Evolutionary conservation across 805 yeast species (phyloP).

Genomic region (Yarrowia bubula): DNA sequence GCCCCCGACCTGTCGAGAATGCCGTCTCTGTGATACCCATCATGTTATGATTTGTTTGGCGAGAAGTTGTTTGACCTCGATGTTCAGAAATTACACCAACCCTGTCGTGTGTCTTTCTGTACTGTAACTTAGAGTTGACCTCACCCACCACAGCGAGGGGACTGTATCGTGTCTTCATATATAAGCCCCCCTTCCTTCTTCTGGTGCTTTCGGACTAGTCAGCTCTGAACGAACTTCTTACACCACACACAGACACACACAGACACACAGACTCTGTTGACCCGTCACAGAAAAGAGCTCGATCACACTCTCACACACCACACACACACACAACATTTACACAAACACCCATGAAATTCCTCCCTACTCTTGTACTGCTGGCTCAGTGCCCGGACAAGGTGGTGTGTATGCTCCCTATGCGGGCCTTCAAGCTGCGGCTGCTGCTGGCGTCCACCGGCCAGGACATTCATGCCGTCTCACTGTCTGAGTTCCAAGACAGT

Average conservation of each 20-base stretch:
- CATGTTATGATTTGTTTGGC: background rate
- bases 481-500: background rate
- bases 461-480: background rate
- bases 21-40: background rate
- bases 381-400: slow-evolving; percentile 23
- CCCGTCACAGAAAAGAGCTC: background rate
- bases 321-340: background rate
- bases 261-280: background rate
- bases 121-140: background rate
- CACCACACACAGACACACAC: background rate
- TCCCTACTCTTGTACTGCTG: slow-evolving; percentile 14
- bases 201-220: background rate
- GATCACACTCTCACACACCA: background rate
- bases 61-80: too few species aligned
- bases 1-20: background rate
- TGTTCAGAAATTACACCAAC: background rate
- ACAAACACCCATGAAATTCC: background rate
- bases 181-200: background rate
- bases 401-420: slow-evolving; percentile 4
- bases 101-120: background rate
- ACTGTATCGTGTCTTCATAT: background rate
- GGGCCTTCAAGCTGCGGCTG: background rate
- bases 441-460: background rate
- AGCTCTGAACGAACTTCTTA: background rate
- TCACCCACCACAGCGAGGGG: background rate